Conservation (phyloP, 768 basidiomycete species). For the Phlebiopsis flavidoalba region DNA sequence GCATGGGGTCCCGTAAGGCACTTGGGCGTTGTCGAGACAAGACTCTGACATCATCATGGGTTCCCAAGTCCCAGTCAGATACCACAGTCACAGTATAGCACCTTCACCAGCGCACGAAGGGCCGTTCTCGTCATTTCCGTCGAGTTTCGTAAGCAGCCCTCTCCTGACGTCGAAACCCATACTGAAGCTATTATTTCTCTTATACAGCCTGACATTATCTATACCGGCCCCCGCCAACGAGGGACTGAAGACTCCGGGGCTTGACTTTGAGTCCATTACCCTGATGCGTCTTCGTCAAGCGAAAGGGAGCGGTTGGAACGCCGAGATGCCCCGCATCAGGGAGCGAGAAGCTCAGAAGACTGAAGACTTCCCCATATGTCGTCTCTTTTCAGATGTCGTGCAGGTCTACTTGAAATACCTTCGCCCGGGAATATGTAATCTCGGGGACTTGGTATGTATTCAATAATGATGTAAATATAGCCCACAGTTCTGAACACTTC, state of each 20-base stretch:
- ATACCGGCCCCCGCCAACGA: conserved; percentile 12
- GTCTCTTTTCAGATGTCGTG: background rate
- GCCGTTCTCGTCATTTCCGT: conserved; percentile 43
- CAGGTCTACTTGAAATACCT: background rate
- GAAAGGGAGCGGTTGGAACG: conserved; percentile 72
- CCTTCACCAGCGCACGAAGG: background rate
- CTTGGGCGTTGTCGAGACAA: background rate
- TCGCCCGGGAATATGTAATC: background rate
- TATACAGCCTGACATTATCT: conserved; percentile 20
- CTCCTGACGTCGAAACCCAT: background rate
- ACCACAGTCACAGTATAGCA: background rate
- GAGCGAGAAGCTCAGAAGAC: conserved; percentile 51
- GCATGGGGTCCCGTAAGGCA: conserved; percentile 30
- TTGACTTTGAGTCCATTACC: conserved; percentile 79
- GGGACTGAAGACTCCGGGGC: conserved; percentile 22
- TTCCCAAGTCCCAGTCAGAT: background rate
- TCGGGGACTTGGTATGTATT: background rate
- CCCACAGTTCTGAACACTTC: background rate
- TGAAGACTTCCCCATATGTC: background rate
- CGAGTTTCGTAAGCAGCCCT: conserved; percentile 43
- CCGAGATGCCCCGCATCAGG: conserved; percentile 69
- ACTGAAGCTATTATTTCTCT: background rate
- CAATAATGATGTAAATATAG: background rate
- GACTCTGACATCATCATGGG: conserved; percentile 1
- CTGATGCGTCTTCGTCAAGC: conserved; percentile 79